Evolutionary conservation across 2,329 filamentous ascomycete species (phyloP), one percentile per base, ranked within the genome.

Genomic region (Trichoderma guizhouense): DNA sequence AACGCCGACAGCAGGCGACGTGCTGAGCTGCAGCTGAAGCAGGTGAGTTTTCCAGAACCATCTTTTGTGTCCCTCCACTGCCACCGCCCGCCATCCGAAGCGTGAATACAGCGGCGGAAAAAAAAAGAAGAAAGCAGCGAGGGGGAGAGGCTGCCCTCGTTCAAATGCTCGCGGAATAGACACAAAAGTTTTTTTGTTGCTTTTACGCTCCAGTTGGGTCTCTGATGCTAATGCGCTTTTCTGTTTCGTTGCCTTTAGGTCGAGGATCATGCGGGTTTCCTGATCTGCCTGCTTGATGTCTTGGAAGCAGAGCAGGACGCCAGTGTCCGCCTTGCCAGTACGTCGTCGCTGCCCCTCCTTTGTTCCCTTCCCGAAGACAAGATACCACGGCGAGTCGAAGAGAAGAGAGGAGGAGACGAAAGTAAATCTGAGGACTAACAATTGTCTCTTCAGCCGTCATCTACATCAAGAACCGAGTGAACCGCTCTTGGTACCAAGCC

Each of bases 391-490:
- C 6, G 18, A 18, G 21, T n/a, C 18, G 51, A n/a, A 21, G 47
- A 24, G 14, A 30, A 39, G 24, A 57, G 47, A 15, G n/a, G 14
- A 55, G 24, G 24, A 15, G 9, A 51, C n/a, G 21, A 39, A 7
- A 36, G 39, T 53, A 32, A 34, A 53, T 55, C 9, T 5, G 18
- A 28, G 28, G 34, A 28, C 71, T 76, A 71, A 76, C 73, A 61
- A 53, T 61, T 68, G 15, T 55, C 60, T 67, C 71, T 69, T 73
- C 82, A 98, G 95, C 94, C 79, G 95, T 95, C 79, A 93, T 99
- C 77, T 99, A 98, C 84, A 90, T 98, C 81, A 99, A 99, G 86
- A 98, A 99, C 84, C 92, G 95, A 80, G 92, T 98, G 81, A 95
- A 93, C 82, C 92, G 95, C 80, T 94, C 93, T 78, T 99, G 96